These are phyloP conservation scores for Trichomonas vaginalis DNA, from an alignment of 208 protist genomes.

Conservation along the genomic window DNA sequence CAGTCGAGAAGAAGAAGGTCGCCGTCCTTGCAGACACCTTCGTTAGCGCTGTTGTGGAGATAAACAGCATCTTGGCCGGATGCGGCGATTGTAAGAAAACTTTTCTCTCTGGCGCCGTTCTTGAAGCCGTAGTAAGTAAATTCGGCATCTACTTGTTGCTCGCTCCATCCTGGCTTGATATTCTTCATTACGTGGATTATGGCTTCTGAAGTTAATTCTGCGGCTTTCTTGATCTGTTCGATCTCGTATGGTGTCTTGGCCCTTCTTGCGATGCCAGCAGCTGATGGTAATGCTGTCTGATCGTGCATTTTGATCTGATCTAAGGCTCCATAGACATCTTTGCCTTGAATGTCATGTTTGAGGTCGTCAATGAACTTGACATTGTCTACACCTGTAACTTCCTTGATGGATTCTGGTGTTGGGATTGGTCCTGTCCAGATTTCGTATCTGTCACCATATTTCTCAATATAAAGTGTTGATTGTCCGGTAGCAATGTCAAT, in stretches of 20 bases:
- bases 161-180: slow-evolving; percentile 2
- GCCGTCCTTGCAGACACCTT: slow-evolving; percentile 24
- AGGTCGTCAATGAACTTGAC: neutral
- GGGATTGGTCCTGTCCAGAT: slow-evolving; percentile 10
- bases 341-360: too few relatives aligned
- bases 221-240: neutral
- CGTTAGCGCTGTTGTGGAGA: slow-evolving; percentile 43
- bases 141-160: neutral
- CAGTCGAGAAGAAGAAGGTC: slow-evolving; percentile 47
- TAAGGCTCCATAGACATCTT: neutral
- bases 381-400: neutral
- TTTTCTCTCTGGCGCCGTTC: neutral
- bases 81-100: slow-evolving; percentile 41
- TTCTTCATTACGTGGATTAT: slow-evolving; percentile 19
- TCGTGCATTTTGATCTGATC: neutral
- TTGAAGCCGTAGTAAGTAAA: neutral
- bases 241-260: slow-evolving; percentile 16
- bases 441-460: neutral
- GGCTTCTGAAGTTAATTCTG: neutral
- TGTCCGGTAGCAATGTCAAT: neutral
- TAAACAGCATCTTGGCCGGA: slow-evolving; percentile 33
- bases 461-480: neutral
- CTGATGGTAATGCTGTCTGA: neutral
- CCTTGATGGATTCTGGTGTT: neutral
- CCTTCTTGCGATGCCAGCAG: neutral